Base-by-base conservation (phyloP, 2,329 filamentous ascomycete genomes). In the Aspergillus sojae region DNA sequence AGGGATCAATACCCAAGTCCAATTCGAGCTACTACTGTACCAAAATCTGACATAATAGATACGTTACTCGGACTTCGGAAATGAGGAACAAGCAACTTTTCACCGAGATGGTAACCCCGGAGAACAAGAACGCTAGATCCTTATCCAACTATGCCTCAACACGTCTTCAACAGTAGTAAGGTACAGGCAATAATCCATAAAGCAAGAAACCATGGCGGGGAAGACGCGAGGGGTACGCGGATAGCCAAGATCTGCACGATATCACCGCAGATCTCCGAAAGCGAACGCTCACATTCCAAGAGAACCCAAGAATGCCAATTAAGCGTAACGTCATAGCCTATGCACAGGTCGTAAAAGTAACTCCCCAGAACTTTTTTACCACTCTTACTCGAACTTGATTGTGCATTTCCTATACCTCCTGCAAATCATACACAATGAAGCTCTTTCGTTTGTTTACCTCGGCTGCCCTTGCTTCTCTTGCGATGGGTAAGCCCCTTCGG, bases 401-500 rank as follows among this genome's bases (percentile, higher is more conserved):
- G 6, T 52, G 16, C 48, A 19, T 16, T n/a, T 32, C 39, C n/a
- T 28, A 36, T 39, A 11, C 16, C 11, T 43, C 4, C n/a, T n/a
- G 11, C 19, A 36, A 30, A 34, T 28, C 23, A 14, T 43, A 21
- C 4, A 34, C 12, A 16, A 62, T 62, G 60, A 53, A 45, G 7
- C 11, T 52, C 23, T 41, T 62, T 21, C 5, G 16, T n/a, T 32
- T 57, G 30, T 26, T 58, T 30, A 26, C 41, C 34, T 55, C 52
- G 12, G 34, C 56, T 5, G 26, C 30, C 30, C 23, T 41, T 21
- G 30, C 53, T 34, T 50, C 60, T 34, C 48, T 55, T 19, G 48
- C n/a, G 30, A 21, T 59, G 30, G 60, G 52, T 16, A 30, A 19
- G 16, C 64, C 64, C 10, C 34, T 59, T n/a, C 34, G 30, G 34